Evolutionary conservation across 1,139 yeast genomes (phyloP), one percentile per base, ranked within the genome.

Genomic region (Hemisphaericaspora xylofermentans): DNA sequence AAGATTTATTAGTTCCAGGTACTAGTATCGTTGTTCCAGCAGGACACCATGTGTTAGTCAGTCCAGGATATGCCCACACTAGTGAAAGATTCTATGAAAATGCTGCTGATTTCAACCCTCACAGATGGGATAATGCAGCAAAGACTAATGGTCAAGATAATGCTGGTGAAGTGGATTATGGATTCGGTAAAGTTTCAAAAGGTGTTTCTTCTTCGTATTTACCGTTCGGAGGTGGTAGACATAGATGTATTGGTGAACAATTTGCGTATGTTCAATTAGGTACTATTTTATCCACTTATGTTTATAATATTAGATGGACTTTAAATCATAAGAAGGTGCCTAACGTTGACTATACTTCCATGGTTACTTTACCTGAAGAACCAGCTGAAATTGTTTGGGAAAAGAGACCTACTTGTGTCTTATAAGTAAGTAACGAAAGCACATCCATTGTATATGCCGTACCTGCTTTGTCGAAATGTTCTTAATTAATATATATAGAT

Each of bases 171-270:
- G 81, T 91, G 38, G 98, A 93, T 65, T 91, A 89, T 61, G 98
- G 98, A 14, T 93, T 91, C 56, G 98, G 98, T 60, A 88, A 91
- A 46, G 88, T 93, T 51, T 82, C 96, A 40, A 93, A 93, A 69
- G 98, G 98, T 67, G 98, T 93, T 33, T 71, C 87, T 18, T 88
- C 96, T 38, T 96, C 98, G 42, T 94, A 88, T 68, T 79, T 93
- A 63, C 98, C 98, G 42, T 93, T 93, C 59, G 98, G 98, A 54
- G 98, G 98, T 65, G 99, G 99, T 52, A 87, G 99, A 76, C 99
- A 93, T 65, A 85, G 98, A 71, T 93, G 99, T 71, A 89, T 93
- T 59, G 99, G 99, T 58, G 99, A 93, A 68, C 98, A 91, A 62
- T 93, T 93, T 71, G 99, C 99, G 34, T 88, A 84, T 64, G 83